Base-by-base conservation (phyloP, 352 stramenopile species). In the Pythium folliculosum region DNA sequence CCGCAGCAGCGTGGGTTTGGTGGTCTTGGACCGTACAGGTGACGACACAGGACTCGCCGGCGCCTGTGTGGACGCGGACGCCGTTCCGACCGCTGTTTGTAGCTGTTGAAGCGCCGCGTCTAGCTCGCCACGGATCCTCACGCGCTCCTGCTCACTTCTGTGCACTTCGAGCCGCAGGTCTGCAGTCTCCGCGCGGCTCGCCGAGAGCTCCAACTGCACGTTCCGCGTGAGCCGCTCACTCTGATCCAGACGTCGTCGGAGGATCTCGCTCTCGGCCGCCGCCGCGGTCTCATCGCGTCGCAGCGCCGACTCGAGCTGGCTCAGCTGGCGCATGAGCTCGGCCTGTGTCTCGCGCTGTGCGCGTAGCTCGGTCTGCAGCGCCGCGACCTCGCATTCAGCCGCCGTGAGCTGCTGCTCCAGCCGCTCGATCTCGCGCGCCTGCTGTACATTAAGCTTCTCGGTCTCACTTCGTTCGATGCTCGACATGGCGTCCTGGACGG, bases 231-330 rank as follows among this genome's bases (percentile, higher is more conserved):
- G 6, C 25, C 14, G 47, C 12, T 77, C 2, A 40, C 40, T 25
- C 9, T 51, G 17, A 8, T 77, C 67, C 0, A 92, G 66, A 8
- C 68, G 69, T 13, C 75, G 67, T 7, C 81, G 75, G 22, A 92
- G 64, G 40, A 92, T 92, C 54, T 92, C 80, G 1, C 58, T 48
- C 48, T 92, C 81, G 6, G 84, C 84, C 16, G 51, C 72, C 21
- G 23, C 13, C 2, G 59, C 60, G 4, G 65, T 62, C 7, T 50
- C 49, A 2, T 66, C 44, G 13, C 58, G 22, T 16, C 32, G 40
- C 21, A 54, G n/a, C 2, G 5, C 21, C 0, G 44, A 38, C 57
- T 69, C 44, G 1, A 13, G 14, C 0, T 63, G 52, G n/a, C 37
- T 21, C 22, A 65, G 48, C n/a, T 59, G 30, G 7, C 10, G 23